phyloP scores from a whole-genome alignment of 1,284 basidiomycete genomes.

The Malassezia nana region DNA sequence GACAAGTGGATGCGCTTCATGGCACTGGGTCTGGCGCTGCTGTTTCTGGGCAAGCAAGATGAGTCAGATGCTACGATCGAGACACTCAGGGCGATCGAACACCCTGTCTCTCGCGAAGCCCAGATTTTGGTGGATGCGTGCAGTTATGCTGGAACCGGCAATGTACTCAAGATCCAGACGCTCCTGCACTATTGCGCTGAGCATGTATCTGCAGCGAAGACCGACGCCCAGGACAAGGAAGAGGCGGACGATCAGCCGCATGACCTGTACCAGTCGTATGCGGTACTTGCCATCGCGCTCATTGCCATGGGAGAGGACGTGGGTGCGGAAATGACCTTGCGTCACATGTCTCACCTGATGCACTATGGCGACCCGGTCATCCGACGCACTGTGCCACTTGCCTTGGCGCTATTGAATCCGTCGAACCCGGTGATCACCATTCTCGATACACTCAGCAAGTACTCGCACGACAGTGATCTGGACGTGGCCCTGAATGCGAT shows the following conservation, averaged over 20 bases:
- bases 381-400: slow-evolving; percentile 86
- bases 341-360: slow-evolving; percentile 56
- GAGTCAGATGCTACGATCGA: slow-evolving; percentile 88
- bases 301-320: slow-evolving; percentile 98
- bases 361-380: slow-evolving; percentile 93
- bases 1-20: slow-evolving; percentile 84
- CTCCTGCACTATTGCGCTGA: slow-evolving; percentile 91
- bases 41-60: slow-evolving; percentile 62
- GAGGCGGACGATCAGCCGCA: slow-evolving; percentile 50
- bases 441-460: slow-evolving; percentile 96
- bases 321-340: slow-evolving; percentile 70
- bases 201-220: slow-evolving; percentile 59
- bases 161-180: slow-evolving; percentile 84
- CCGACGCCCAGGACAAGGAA: slow-evolving; percentile 30
- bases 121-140: slow-evolving; percentile 89
- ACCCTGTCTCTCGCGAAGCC: slow-evolving; percentile 80
- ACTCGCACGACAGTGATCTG: slow-evolving; percentile 96
- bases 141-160: slow-evolving; percentile 87
- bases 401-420: slow-evolving; percentile 82
- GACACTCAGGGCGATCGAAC: slow-evolving; percentile 86
- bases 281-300: slow-evolving; percentile 84
- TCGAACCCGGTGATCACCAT: slow-evolving; percentile 94
- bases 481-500: slow-evolving; percentile 93
- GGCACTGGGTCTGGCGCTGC: slow-evolving; percentile 75
- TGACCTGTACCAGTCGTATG: slow-evolving; percentile 83